phyloP scores from a whole-genome alignment of 1,284 basidiomycete genomes.

The Malassezia dermatis region DNA sequence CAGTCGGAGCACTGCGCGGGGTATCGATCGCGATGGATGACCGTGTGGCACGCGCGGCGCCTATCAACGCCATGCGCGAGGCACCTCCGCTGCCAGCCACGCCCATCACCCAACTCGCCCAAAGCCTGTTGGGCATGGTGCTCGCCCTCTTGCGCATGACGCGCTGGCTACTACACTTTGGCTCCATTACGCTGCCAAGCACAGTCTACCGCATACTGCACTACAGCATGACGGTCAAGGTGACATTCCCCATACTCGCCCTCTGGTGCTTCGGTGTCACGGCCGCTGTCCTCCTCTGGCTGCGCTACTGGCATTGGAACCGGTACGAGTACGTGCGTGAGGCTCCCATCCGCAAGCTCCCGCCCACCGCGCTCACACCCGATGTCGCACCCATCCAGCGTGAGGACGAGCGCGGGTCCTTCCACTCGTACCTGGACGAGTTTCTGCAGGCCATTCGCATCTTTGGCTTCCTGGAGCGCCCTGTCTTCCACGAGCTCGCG shows the following conservation, averaged over 20 bases:
- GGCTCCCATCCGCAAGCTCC: conserved; percentile 31
- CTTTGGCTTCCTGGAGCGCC: conserved; percentile 47
- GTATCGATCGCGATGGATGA: background rate
- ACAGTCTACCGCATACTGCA: conserved; percentile 36
- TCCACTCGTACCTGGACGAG: conserved; percentile 47
- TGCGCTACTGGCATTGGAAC: conserved; percentile 42
- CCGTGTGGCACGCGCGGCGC: background rate
- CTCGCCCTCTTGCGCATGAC: conserved; percentile 36
- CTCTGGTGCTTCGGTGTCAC: conserved; percentile 28
- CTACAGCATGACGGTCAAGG: conserved; percentile 44
- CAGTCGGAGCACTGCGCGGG: too few species aligned
- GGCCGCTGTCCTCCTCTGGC: conserved; percentile 48
- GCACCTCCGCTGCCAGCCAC: conserved; percentile 4
- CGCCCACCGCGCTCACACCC: conserved; percentile 24
- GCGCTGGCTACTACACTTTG: conserved; percentile 29
- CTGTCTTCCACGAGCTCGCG: conserved; percentile 47
- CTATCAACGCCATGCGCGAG: background rate
- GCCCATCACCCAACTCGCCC: conserved; percentile 20
- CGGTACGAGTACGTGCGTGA: conserved; percentile 42
- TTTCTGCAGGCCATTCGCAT: conserved; percentile 47
- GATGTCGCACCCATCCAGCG: conserved; percentile 27
- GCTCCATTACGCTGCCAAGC: conserved; percentile 39
- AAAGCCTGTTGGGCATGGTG: conserved; percentile 27
- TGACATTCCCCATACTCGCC: conserved; percentile 40
- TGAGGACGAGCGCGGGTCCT: conserved; percentile 31